phyloP scores from a whole-genome alignment of 1,139 yeast species.

The Meyerozyma smithsonii region DNA sequence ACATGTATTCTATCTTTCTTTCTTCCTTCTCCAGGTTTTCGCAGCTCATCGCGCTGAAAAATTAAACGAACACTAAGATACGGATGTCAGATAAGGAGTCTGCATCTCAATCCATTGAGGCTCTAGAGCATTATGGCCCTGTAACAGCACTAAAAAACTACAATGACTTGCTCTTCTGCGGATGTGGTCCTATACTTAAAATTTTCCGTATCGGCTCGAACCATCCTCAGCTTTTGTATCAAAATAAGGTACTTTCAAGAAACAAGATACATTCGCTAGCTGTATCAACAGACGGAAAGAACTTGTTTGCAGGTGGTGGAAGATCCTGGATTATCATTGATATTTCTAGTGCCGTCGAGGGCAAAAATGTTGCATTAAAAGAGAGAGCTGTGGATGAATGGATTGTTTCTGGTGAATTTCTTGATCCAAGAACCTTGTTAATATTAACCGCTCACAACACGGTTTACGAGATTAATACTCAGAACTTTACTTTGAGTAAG shows the following conservation, averaged over 20 bases:
- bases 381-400: constrained; percentile 69
- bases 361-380: constrained; percentile 6
- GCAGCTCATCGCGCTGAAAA: constrained; percentile 1
- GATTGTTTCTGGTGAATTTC: constrained; percentile 61
- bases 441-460: constrained; percentile 80
- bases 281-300: constrained; percentile 23
- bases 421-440: constrained; percentile 32
- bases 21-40: not conserved
- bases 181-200: constrained; percentile 68
- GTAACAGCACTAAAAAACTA: constrained; percentile 58
- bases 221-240: constrained; percentile 21
- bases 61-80: not conserved
- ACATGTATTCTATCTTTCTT: too few species aligned
- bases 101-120: not conserved
- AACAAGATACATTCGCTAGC: constrained; percentile 79
- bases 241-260: constrained; percentile 50
- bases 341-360: constrained; percentile 18
- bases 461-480: constrained; percentile 43
- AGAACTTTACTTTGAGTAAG: constrained; percentile 14
- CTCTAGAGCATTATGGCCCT: constrained; percentile 61
- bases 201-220: constrained; percentile 35
- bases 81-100: constrained; percentile 1
- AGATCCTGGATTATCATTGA: constrained; percentile 54
- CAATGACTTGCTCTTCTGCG: constrained; percentile 46
- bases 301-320: constrained; percentile 63